phyloP scores from a whole-genome alignment of 768 basidiomycete genomes.

The Naganishia kalamii region DNA sequence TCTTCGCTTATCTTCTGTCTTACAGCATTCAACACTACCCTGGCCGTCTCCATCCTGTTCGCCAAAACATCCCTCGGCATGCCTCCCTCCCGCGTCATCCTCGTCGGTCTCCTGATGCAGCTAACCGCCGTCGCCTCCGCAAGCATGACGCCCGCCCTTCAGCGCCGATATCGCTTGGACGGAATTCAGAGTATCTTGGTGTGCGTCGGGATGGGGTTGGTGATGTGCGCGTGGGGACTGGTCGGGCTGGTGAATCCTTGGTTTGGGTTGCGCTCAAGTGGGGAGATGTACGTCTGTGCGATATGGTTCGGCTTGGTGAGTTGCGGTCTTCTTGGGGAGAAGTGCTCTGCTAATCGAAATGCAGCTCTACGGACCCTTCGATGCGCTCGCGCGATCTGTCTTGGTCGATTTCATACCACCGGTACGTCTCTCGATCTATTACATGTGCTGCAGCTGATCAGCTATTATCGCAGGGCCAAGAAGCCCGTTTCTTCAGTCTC shows the following conservation, averaged over 20 bases:
- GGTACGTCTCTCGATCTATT: conserved; percentile 24
- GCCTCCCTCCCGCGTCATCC: conserved; percentile 66
- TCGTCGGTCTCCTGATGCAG: conserved; percentile 71
- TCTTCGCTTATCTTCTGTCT: not conserved
- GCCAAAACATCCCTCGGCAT: conserved; percentile 82
- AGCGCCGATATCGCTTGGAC: conserved; percentile 48
- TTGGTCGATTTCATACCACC: conserved; percentile 81
- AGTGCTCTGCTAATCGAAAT: not conserved
- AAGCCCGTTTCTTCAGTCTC: conserved; percentile 77
- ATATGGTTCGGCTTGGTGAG: conserved; percentile 66
- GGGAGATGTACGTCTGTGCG: conserved; percentile 79
- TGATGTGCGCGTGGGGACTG: conserved; percentile 74
- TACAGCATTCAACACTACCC: conserved; percentile 82
- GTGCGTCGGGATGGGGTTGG: conserved; percentile 6
- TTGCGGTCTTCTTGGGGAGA: not conserved
- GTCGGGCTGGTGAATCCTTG: conserved; percentile 65
- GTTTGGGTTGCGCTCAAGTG: conserved; percentile 68
- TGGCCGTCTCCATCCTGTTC: conserved; percentile 83
- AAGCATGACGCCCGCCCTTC: conserved; percentile 69
- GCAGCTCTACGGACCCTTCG: conserved; percentile 78
- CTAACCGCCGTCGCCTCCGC: conserved; percentile 73
- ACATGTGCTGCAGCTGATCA: not conserved
- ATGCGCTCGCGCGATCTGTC: conserved; percentile 77
- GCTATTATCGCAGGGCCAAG: conserved; percentile 56
- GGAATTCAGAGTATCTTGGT: conserved; percentile 3